Evolutionary conservation across 306 rosid species (phyloP), one percentile per base, ranked within the genome.

Genomic region (Prunus padus): DNA sequence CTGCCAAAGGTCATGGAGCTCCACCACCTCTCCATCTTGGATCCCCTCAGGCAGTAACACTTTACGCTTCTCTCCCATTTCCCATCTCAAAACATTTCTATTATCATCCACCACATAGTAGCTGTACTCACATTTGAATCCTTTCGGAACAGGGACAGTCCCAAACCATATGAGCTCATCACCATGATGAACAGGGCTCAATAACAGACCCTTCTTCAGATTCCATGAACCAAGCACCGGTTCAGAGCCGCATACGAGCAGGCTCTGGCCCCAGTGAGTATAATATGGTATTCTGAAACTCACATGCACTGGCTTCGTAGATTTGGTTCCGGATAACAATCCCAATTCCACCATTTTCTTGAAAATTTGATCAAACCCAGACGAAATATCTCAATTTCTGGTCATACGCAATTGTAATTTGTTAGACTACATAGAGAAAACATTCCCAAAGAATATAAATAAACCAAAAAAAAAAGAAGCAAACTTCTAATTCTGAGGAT

Each of bases 1-100:
- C 98, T 90, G 97, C 98, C 98, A 95, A 68, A 95, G 93, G 83
- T 92, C 98, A 73, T 77, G 91, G 40, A 90, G 81, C 87, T 87
- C 93, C n/a, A 95, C 72, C 75, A 80, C 80, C 72, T 84, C 95
- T 14, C 93, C 97, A 71, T 84, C 85, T 80, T 77, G 88, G 77
- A 92, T 78, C 59, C 88, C 84, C 75, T 83, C 86, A 37, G 92
- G 91, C 73, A 95, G 65, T 5, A 72, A 6, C 76, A 95, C 5
- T 69, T 82, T 84, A 10, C 91, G 92, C 88, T 86, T 87, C 76
- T 82, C 89, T 76, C 97, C 98, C 89, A 87, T 84, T 83, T 95
- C 98, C 76, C 82, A 77, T 79, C 98, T 89, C 57, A 89, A 66
- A 47, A 90, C 76, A 65, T 88, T 86, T 76, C 81, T 84, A 28